Base-by-base conservation (phyloP, 805 yeast genomes). In the Scheffersomyces coipomensis region DNA sequence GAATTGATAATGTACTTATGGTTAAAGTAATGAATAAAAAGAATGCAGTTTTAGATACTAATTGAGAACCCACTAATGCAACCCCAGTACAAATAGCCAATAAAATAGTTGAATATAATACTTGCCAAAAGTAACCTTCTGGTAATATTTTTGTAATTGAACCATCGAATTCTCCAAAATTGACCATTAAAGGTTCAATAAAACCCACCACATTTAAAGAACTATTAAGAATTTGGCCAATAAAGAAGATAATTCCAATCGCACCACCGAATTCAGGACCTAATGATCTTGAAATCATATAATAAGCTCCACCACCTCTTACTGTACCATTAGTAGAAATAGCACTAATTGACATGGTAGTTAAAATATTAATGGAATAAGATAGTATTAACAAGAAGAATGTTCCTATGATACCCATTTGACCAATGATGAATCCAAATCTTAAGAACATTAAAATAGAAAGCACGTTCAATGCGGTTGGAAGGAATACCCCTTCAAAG, bases 201-300 rank as follows among this genome's bases (percentile, higher is more conserved):
- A 93, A 80, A 64, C 99, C 99, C 2, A 90, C 96, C 31, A 93
- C 96, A 60, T 93, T 93, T 73, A 93, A 76, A 30, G 97, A 89
- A 34, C 89, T 75, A 58, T 93, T 93, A 42, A 93, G 70, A 7
- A 90, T 89, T 65, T 93, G 99, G 1, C 99, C 99, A 38, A 93
- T 72, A 55, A 85, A 95, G 60, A 93, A 93, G 18, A 93, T 91
- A 21, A 93, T 73, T 1, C 99, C 99, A 47, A 93, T 91, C 3
- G 97, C 85, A 3, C 99, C 99, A 19, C 99, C 99, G 63, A 93
- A 93, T 58, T 93, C 99, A 3, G 97, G 97, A 0, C 99, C 99
- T 44, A 93, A 67, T 24, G 96, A 84, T 49, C 99, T 74, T 24
- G 96, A 85, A 43, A 93, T 88, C 97, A 93, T 93, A 54, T 89